phyloP scores from a whole-genome alignment of 2,329 filamentous ascomycete species.

The Zasmidium angulare region DNA sequence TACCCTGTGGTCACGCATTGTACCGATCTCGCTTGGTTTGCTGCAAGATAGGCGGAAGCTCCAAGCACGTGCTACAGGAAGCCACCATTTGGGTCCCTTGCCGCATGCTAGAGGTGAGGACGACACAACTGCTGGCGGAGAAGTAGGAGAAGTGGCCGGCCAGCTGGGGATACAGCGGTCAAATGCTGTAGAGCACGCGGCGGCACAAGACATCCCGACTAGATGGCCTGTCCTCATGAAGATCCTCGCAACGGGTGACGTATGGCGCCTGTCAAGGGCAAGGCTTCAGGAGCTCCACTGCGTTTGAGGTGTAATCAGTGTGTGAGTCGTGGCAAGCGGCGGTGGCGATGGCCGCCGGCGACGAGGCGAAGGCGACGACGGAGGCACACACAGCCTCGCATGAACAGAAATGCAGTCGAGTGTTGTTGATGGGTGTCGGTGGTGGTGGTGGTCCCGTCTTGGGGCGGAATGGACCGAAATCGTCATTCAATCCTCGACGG shows the following conservation, averaged over 20 bases:
- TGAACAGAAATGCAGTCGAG: too few relatives aligned
- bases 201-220: neutral
- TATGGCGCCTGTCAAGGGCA: neutral
- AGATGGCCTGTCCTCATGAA: neutral
- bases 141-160: neutral
- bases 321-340: neutral
- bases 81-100: neutral
- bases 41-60: neutral
- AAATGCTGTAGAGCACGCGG: neutral
- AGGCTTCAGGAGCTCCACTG: conserved; percentile 4
- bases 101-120: neutral
- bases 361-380: too few relatives aligned
- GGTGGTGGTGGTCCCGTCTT: too few relatives aligned
- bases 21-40: neutral
- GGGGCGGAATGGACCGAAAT: neutral
- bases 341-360: too few relatives aligned
- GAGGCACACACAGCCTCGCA: too few relatives aligned
- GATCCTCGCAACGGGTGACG: conserved; percentile 10
- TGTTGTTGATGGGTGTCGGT: too few relatives aligned
- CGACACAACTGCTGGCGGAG: neutral
- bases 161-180: neutral
- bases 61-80: neutral
- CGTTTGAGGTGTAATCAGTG: neutral
- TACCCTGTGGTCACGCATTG: neutral
- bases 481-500: too few relatives aligned